Percentiles rank a stretch among this genome's conserved stretches.
Evolutionary conservation across 108 stramenopile genomes (phyloP).

Genomic region (Hondaea fermentalgiana): DNA sequence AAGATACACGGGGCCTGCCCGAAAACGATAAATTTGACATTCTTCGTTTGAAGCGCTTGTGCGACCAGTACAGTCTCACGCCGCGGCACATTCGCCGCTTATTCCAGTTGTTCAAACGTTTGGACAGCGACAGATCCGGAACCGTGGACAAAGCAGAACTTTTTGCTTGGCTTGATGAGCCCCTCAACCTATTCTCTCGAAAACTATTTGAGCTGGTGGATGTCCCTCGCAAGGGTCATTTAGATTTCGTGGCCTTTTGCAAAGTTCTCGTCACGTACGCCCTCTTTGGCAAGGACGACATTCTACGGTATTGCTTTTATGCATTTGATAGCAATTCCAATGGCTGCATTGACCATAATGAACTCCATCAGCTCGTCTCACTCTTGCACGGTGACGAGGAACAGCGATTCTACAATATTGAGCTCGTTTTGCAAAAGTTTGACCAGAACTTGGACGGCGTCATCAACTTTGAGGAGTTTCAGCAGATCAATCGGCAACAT

Average conservation of each 20-base stretch:
- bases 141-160: background rate
- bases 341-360: background rate
- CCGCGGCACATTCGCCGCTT: background rate
- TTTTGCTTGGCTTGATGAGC: background rate
- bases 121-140: background rate
- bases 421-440: background rate
- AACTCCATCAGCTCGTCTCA: background rate
- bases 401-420: background rate
- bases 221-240: background rate
- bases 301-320: conserved; percentile 10
- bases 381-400: background rate
- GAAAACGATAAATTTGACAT: background rate
- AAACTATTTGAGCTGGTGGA: conserved; percentile 6
- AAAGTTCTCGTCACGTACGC: background rate
- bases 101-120: background rate
- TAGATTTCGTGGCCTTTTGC: conserved; percentile 7
- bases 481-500: background rate
- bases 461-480: conserved; percentile 24
- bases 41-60: background rate
- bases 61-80: background rate
- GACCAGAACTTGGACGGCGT: conserved; percentile 13
- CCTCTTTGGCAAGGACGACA: background rate
- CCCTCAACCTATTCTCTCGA: background rate
- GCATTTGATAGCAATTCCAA: background rate
- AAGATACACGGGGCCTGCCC: background rate